A percentile compares a stretch with the other conserved stretches of the same genome.
Conservation (phyloP, 2,329 filamentous ascomycete species). For the Apiospora saccharicola region DNA sequence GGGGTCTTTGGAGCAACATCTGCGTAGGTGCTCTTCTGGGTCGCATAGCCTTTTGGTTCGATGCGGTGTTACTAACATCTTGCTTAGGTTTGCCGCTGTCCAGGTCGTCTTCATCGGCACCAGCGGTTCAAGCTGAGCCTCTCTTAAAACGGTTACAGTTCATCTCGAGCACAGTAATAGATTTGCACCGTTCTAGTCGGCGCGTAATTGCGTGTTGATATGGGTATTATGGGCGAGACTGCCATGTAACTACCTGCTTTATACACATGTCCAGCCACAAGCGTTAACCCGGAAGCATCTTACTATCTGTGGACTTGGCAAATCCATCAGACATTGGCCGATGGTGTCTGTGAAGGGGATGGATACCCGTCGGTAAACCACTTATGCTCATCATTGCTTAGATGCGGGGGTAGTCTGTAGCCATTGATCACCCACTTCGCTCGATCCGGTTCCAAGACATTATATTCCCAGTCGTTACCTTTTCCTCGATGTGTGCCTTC, state of each 20-base stretch:
- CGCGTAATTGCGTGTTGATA: not conserved
- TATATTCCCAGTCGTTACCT: no score
- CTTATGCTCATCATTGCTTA: no score
- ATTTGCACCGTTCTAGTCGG: not conserved
- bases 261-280: not conserved
- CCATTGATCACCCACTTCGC: no score
- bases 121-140: not conserved
- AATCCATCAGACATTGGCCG: no score
- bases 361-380: no score
- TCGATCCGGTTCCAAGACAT: no score
- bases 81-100: not conserved
- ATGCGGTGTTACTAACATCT: not conserved
- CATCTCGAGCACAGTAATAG: not conserved
- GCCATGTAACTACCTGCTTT: not conserved
- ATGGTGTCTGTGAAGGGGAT: no score
- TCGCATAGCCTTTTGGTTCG: no score
- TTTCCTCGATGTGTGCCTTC: no score
- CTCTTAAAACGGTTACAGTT: not conserved
- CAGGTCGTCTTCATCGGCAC: not conserved
- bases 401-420: no score
- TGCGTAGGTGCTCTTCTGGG: not conserved
- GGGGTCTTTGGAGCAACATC: not conserved
- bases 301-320: no score
- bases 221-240: not conserved
- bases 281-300: no score